These are phyloP conservation scores for Talaromyces sp. DNA, from an alignment of 2,329 filamentous ascomycete species.

Conservation along the genomic window DNA sequence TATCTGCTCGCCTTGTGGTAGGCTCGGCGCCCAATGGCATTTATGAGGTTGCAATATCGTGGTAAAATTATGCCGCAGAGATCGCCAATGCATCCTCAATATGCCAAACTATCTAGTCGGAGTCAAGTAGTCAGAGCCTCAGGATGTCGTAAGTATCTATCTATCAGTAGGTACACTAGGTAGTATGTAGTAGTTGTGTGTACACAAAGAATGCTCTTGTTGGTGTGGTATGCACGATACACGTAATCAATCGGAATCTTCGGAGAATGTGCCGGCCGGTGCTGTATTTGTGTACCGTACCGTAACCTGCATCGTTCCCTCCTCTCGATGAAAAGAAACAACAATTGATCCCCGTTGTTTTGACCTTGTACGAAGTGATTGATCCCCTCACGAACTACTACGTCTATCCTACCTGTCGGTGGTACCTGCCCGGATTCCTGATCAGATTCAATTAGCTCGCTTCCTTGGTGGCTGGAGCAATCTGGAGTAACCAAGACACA, in stretches of 20 bases:
- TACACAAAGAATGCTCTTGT: neutral
- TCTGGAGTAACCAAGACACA: neutral
- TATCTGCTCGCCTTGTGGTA: neutral
- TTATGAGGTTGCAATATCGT: neutral
- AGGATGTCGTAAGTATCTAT: neutral
- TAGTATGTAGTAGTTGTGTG: neutral
- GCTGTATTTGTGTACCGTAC: neutral
- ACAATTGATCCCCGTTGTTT: neutral
- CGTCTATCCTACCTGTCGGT: neutral
- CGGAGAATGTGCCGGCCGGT: neutral
- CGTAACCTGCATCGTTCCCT: neutral
- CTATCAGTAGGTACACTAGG: neutral
- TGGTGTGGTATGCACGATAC: slow-evolving; percentile 1
- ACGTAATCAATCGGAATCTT: neutral
- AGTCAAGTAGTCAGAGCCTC: slow-evolving; percentile 1
- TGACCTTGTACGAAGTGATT: neutral
- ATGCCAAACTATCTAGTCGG: neutral
- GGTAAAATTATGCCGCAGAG: neutral
- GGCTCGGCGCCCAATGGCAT: neutral
- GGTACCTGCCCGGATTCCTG: neutral
- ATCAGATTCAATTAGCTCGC: neutral
- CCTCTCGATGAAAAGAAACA: neutral
- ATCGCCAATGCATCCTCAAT: neutral
- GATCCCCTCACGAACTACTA: neutral
- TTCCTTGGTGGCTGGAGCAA: slow-evolving; percentile 1